Evolutionary conservation across 306 rosid genomes (phyloP), one percentile per base, ranked within the genome.

Genomic region (Senna tora): DNA sequence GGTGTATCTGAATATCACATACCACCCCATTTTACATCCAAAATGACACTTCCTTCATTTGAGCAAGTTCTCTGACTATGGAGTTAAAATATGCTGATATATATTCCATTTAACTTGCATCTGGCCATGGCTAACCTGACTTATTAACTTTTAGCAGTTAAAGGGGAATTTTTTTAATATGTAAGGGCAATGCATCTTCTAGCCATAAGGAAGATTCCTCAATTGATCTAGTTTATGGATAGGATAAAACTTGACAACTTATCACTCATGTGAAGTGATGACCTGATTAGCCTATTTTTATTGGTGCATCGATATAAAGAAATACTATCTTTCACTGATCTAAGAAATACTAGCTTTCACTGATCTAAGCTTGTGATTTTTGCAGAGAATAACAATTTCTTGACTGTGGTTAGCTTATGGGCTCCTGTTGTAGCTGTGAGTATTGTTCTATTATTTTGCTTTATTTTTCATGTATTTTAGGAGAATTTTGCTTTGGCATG

Each of bases 341-440:
- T 64, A 20, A 77, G 47, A n/a, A n/a, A 45, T 67, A 57, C 45
- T 54, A 19, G 43, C 56, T 67, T 43, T 63, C 61, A 50, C 62
- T 80, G 60, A 91, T 65, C 3, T 64, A 20, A 77, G 47, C 38
- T 39, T 77, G 30, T 54, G 57, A 59, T 63, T 81, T 80, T 79
- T 80, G 84, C 96, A 94, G 98, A 82, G 1, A 94, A 94, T 83
- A 69, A 91, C 60, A 91, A 94, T 74, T 77, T 53, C 60, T 84
- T 88, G 65, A 94, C 99, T 13, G 7, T 94, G 36, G 87, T 73
- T 67, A 84, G 93, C 87, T 78, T 94, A 56, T 94, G 99, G 99
- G 87, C 95, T 80, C 99, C 99, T 79, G 97, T 94, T 73, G 83
- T 91, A 78, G 96, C 96, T 72, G 99, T 94, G 83, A 91, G 99